Evolutionary conservation across 768 basidiomycete species (phyloP).

Genomic region (Nidularia pulvinata): DNA sequence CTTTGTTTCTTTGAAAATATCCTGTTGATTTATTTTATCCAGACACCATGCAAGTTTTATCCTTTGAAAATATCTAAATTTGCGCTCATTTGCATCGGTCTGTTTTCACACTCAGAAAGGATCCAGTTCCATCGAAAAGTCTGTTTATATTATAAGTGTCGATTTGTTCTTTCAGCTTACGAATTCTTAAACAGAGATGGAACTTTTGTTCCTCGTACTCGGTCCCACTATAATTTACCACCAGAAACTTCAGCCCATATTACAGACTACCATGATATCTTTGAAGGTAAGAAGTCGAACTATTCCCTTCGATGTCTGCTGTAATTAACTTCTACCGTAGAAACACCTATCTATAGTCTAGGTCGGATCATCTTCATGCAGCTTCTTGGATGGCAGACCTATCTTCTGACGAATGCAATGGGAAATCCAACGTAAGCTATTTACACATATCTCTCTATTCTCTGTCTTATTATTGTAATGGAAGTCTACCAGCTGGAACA

Average conservation of each 20-base stretch:
- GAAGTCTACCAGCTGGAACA: no score
- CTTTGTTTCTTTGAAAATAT: no score
- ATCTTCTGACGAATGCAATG: constrained; percentile 47
- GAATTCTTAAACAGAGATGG: constrained; percentile 50
- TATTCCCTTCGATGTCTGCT: no score
- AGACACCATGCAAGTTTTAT: no score
- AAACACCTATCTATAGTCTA: constrained; percentile 52
- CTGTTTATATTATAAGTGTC: constrained; percentile 41
- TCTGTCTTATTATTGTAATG: no score
- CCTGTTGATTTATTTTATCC: no score
- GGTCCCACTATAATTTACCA: constrained; percentile 42
- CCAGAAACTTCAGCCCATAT: constrained; percentile 29
- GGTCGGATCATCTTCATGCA: constrained; percentile 56
- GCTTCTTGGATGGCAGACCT: constrained; percentile 49
- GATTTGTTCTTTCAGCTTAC: constrained; percentile 68
- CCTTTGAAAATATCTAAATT: no score
- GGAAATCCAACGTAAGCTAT: constrained; percentile 37
- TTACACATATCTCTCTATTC: no score
- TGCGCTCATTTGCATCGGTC: no score
- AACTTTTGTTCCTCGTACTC: constrained; percentile 65
- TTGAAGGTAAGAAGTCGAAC: constrained; percentile 22
- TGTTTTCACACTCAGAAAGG: no score
- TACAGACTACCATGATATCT: constrained; percentile 50
- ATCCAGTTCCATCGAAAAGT: no score
- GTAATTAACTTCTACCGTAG: constrained; percentile 7